A percentile compares a stretch with the other conserved stretches of the same genome.
Evolutionary conservation across 805 yeast species (phyloP).

Genomic region (Suhomyces canberraensis): DNA sequence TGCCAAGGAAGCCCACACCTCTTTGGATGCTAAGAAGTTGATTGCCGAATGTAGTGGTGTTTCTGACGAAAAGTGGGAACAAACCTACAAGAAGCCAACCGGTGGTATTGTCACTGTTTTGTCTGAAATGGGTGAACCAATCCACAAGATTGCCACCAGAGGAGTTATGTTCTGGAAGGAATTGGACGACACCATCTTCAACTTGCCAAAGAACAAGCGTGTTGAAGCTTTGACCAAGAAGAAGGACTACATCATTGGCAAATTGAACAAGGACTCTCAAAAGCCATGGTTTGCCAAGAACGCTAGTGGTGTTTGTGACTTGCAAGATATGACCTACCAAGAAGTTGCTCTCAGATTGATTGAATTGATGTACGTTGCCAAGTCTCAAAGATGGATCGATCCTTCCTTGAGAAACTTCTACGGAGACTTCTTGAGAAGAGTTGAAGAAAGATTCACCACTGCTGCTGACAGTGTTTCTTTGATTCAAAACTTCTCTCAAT

Average conservation of each 20-base stretch:
- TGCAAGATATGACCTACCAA: slow-evolving; percentile 92
- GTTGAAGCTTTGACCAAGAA: slow-evolving; percentile 77
- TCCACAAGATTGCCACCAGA: slow-evolving; percentile 96
- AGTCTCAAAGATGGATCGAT: slow-evolving; percentile 86
- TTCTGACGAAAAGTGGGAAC: slow-evolving; percentile 85
- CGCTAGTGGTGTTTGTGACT: slow-evolving; percentile 77
- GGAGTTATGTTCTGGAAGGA: slow-evolving; percentile 98
- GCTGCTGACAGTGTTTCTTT: slow-evolving; percentile 55
- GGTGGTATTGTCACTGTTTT: slow-evolving; percentile 96
- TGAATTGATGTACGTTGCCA: slow-evolving; percentile 81
- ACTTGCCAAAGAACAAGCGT: slow-evolving; percentile 84
- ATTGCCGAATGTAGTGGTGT: slow-evolving; percentile 92
- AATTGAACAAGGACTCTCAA: slow-evolving; percentile 91
- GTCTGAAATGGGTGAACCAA: slow-evolving; percentile 99
- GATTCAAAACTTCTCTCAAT: slow-evolving; percentile 67
- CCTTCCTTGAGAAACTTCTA: slow-evolving; percentile 77
- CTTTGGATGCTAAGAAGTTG: slow-evolving; percentile 89
- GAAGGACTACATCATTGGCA: slow-evolving; percentile 80
- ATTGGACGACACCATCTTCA: slow-evolving; percentile 89
- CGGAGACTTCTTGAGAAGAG: slow-evolving; percentile 85
- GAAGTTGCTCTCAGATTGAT: slow-evolving; percentile 86
- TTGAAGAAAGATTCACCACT: slow-evolving; percentile 90
- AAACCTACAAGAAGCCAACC: slow-evolving; percentile 88
- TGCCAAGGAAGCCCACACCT: slow-evolving; percentile 93
- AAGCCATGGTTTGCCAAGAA: slow-evolving; percentile 96